Evolutionary conservation across 306 rosid species (phyloP).

Genomic region (Trifolium subterraneum): DNA sequence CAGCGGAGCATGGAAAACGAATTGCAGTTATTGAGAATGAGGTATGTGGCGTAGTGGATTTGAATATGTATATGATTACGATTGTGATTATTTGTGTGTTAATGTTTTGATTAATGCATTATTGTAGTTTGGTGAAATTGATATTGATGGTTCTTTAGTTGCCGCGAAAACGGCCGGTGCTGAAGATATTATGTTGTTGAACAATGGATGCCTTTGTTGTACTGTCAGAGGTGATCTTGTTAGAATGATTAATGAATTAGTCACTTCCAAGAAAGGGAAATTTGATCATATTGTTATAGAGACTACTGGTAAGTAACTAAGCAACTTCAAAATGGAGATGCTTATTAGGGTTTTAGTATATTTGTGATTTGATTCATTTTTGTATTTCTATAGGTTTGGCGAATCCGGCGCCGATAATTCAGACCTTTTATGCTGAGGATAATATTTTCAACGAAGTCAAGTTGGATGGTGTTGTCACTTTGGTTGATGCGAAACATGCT

Average conservation of each 20-base stretch:
- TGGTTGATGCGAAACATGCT: conserved; percentile 94
- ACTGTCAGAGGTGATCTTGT: conserved; percentile 98
- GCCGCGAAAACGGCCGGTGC: conserved; percentile 87
- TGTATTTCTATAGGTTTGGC: conserved; percentile 73
- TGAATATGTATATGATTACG: conserved; percentile 9
- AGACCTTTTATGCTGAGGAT: conserved; percentile 96
- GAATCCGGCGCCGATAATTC: conserved; percentile 93
- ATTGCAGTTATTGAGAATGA: conserved; percentile 92
- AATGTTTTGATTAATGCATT: conserved; percentile 25
- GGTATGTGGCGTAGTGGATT: conserved; percentile 10
- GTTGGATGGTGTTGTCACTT: conserved; percentile 95
- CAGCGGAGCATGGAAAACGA: conserved; percentile 89
- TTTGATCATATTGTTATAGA: conserved; percentile 94
- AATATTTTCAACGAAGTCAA: conserved; percentile 78
- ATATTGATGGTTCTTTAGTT: conserved; percentile 93
- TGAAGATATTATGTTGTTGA: conserved; percentile 92
- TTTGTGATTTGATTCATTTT: conserved; percentile 26
- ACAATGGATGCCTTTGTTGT: conserved; percentile 97
- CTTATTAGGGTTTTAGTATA: not conserved
- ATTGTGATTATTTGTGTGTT: not conserved
- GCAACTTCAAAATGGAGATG: not conserved
- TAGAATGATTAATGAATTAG: conserved; percentile 85
- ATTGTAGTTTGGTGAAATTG: conserved; percentile 86
- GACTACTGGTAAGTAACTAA: conserved; percentile 66
- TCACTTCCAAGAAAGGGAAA: conserved; percentile 76